Evolutionary conservation across 805 yeast genomes (phyloP), one percentile per base, ranked within the genome.

Genomic region (Maudiozyma serrabonitensis): DNA sequence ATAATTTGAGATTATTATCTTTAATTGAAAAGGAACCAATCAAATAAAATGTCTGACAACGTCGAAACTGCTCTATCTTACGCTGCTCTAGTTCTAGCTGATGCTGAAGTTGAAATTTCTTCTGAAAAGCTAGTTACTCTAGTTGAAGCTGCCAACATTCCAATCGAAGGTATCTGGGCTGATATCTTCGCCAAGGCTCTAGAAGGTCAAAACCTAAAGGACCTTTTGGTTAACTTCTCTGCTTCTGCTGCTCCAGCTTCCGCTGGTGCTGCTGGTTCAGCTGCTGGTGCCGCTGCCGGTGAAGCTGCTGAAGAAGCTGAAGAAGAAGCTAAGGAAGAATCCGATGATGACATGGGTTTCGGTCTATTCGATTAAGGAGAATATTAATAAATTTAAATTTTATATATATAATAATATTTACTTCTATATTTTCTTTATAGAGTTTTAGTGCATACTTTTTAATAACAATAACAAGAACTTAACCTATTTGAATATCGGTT

Each of bases 21-120:
- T 31, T 90, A 39, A 11, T 38, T 35, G 21, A 46, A 31, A 47
- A 26, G 18, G 26, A 47, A 41, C 43, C 15, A 34, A 51, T 28
- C 16, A 12, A 26, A 6, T 8, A 50, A 53, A 56, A 58, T 53
- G 59, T 85, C 95, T 74, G 42, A 19, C 42, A 63, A 71, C 32
- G 25, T 19, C 55, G 95, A 89, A 81, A 81, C 95, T 69, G 82
- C 91, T 71, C 87, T 88, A 71, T 87, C 96, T 65, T 89, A 88
- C 86, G 98, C 99, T 74, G 96, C 98, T 70, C 83, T 91, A 75
- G 89, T 91, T 78, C 81, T 91, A 75, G 96, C 97, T 62, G 99
- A 91, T 71, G 87, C 97, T 69, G 96, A 88, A 69, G 77, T 88
- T 69, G 96, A 90, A 75, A 81, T 93, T 81, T 80, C 95, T 56